Percentiles rank a stretch among this genome's conserved stretches.
phyloP scores from a whole-genome alignment of 371 early-diverging fungal genomes.

The Blastocladiella emersonii region DNA sequence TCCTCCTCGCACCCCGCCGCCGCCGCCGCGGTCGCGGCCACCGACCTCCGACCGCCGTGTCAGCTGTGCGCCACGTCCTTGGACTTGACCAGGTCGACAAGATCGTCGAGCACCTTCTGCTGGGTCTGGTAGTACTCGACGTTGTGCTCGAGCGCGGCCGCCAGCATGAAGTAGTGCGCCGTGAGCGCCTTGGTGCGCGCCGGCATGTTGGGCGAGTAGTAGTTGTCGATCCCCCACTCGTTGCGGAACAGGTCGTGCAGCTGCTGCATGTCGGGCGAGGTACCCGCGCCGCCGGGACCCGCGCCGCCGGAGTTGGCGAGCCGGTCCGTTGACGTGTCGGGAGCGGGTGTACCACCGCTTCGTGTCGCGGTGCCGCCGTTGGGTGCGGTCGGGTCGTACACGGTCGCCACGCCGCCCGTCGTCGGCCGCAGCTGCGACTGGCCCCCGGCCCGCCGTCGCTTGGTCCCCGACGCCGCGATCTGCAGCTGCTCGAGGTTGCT shows the following conservation, averaged over 20 bases:
- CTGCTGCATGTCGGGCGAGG: background rate
- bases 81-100: background rate
- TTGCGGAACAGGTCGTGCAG: background rate
- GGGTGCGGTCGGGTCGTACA: too few species aligned
- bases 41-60: too few species aligned
- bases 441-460: too few species aligned
- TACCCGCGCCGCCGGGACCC: background rate
- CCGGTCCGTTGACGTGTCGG: too few species aligned
- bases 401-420: too few species aligned
- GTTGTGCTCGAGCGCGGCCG: background rate
- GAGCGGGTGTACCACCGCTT: too few species aligned
- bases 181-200: background rate
- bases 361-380: too few species aligned
- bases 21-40: too few species aligned
- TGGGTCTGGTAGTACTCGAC: background rate
- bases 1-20: too few species aligned
- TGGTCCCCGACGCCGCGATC: too few species aligned
- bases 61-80: too few species aligned
- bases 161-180: background rate
- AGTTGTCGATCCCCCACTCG: background rate
- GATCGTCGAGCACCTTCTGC: background rate
- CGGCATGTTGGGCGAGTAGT: background rate
- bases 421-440: too few species aligned
- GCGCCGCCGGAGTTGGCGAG: background rate
- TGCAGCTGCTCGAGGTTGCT: slow-evolving; percentile 15